These are phyloP conservation scores for Kluyveromyces sp. DNA, from an alignment of 1,139 yeast species.

Conservation along the genomic window DNA sequence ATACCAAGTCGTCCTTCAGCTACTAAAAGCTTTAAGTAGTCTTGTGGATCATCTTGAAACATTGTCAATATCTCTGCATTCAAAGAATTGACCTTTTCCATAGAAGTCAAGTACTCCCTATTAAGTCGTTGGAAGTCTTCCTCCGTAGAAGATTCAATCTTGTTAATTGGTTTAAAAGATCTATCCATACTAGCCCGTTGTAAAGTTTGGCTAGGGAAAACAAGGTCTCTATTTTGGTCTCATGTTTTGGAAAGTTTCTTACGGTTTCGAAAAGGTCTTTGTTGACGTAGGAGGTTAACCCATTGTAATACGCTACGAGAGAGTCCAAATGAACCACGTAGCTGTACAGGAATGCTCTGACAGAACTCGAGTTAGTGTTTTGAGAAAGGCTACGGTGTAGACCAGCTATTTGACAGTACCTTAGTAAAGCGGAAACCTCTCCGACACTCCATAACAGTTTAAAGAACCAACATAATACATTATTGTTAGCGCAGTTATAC, in stretches of 20 bases:
- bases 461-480: slow-evolving; percentile 2
- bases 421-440: slow-evolving; percentile 1
- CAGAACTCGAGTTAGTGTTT: background rate
- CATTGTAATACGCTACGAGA: slow-evolving; percentile 1
- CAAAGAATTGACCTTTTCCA: background rate
- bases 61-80: background rate
- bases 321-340: slow-evolving; percentile 1
- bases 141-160: background rate
- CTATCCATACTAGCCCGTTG: background rate
- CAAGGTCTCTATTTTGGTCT: background rate
- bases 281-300: background rate
- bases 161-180: background rate
- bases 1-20: slow-evolving; percentile 1
- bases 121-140: background rate
- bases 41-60: background rate
- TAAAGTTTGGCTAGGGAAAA: background rate
- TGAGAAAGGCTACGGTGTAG: slow-evolving; percentile 1
- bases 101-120: background rate
- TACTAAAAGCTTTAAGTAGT: background rate
- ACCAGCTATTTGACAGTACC: slow-evolving; percentile 3
- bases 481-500: background rate
- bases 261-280: slow-evolving; percentile 1
- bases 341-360: slow-evolving; percentile 2
- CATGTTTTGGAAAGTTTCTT: slow-evolving; percentile 1
- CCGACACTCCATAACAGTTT: background rate